These are phyloP conservation scores for Postia placenta DNA, from an alignment of 768 basidiomycete genomes.

Conservation along the genomic window DNA sequence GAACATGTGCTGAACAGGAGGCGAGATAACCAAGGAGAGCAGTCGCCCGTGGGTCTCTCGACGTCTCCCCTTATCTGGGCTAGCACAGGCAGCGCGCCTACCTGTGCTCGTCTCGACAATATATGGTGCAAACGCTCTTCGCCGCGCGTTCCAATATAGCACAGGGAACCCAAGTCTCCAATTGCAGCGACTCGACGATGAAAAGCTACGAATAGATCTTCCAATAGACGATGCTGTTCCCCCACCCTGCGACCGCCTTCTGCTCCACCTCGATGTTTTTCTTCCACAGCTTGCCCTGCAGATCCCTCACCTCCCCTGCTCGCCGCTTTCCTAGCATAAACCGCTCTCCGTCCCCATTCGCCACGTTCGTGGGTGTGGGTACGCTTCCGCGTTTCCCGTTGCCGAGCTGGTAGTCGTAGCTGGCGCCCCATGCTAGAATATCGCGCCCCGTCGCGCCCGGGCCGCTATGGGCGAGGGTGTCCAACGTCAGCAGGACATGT, in stretches of 20 bases:
- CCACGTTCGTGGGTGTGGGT: slow-evolving; percentile 46
- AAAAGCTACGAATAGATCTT: slow-evolving; percentile 30
- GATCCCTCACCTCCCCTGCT: slow-evolving; percentile 50
- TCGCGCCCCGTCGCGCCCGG: slow-evolving; percentile 54
- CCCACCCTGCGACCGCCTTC: slow-evolving; percentile 52
- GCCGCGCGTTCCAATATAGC: too few species aligned
- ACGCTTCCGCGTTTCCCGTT: slow-evolving; percentile 63
- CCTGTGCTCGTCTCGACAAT: too few species aligned
- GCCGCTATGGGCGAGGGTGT: slow-evolving; percentile 46
- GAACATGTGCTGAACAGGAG: not conserved
- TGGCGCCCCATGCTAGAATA: slow-evolving; percentile 67
- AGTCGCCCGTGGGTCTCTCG: too few species aligned
- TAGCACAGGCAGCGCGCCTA: too few species aligned
- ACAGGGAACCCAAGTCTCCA: too few species aligned
- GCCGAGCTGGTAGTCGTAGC: slow-evolving; percentile 69
- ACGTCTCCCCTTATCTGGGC: too few species aligned
- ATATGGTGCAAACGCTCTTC: too few species aligned
- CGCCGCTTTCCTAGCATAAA: slow-evolving; percentile 50
- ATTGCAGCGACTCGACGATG: not conserved
- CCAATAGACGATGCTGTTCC: slow-evolving; percentile 69
- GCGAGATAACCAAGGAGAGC: not conserved
- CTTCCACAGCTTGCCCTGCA: slow-evolving; percentile 56
- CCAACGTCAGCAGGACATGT: slow-evolving; percentile 69
- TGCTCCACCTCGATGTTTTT: slow-evolving; percentile 60
- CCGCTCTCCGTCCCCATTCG: slow-evolving; percentile 45